phyloP scores from a whole-genome alignment of 2,329 filamentous ascomycete genomes.

The Beauveria sp. region DNA sequence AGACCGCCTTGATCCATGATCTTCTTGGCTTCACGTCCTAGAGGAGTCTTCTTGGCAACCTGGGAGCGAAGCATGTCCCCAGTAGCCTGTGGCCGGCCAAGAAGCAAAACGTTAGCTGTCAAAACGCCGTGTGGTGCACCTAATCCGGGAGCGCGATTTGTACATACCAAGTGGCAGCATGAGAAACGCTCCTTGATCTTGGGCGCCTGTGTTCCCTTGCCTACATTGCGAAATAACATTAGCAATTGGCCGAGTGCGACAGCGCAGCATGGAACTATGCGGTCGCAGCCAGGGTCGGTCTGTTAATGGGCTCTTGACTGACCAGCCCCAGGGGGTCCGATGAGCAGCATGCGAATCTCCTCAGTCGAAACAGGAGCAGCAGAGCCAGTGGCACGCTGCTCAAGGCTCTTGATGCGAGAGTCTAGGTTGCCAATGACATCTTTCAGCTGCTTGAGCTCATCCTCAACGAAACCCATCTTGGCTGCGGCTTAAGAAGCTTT shows the following conservation, averaged over 20 bases:
- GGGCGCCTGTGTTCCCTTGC: slow-evolving; percentile 97
- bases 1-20: slow-evolving; percentile 99
- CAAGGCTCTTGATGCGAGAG: slow-evolving; percentile 76
- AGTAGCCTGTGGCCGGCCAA: slow-evolving; percentile 59
- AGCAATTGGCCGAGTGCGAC: slow-evolving; percentile 7
- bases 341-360: slow-evolving; percentile 90
- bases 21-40: slow-evolving; percentile 97
- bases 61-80: slow-evolving; percentile 99
- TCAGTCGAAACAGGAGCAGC: slow-evolving; percentile 43
- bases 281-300: slow-evolving; percentile 13
- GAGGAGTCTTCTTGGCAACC: slow-evolving; percentile 91
- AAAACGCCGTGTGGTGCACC: background rate
- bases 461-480: slow-evolving; percentile 82
- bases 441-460: slow-evolving; percentile 79
- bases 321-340: slow-evolving; percentile 97
- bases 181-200: slow-evolving; percentile 98
- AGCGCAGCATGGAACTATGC: slow-evolving; percentile 2
- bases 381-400: slow-evolving; percentile 59
- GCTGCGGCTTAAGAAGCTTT: slow-evolving; percentile 18
- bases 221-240: slow-evolving; percentile 37
- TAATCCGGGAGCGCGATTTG: slow-evolving; percentile 7
- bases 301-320: slow-evolving; percentile 30
- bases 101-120: slow-evolving; percentile 15
- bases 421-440: slow-evolving; percentile 78
- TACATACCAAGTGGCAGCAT: slow-evolving; percentile 86